phyloP scores from a whole-genome alignment of 140 eudicot genomes.

The Erigeron philadelphicus region DNA sequence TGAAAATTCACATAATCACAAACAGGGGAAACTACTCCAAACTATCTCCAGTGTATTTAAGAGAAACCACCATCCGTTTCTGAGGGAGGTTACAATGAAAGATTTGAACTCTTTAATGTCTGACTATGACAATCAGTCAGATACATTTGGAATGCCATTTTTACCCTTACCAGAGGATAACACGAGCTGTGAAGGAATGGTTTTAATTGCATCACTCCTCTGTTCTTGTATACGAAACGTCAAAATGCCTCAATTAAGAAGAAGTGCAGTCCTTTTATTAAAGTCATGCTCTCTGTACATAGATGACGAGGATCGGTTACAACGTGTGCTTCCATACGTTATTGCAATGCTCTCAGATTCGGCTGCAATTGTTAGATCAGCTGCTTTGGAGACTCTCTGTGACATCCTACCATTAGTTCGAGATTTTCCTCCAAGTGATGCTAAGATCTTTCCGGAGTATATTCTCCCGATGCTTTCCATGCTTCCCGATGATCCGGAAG shows the following conservation, averaged over 20 bases:
- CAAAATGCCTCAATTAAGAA: conserved; percentile 78
- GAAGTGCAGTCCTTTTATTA: conserved; percentile 66
- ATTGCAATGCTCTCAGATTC: conserved; percentile 91
- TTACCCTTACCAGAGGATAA: conserved; percentile 73
- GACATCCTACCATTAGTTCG: conserved; percentile 86
- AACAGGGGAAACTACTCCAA: conserved; percentile 52
- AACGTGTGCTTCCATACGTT: conserved; percentile 87
- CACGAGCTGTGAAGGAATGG: conserved; percentile 93
- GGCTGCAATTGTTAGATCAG: conserved; percentile 91
- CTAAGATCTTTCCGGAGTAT: conserved; percentile 91
- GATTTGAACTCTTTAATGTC: conserved; percentile 70
- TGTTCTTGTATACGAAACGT: conserved; percentile 92
- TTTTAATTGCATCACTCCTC: conserved; percentile 81
- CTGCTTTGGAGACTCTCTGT: conserved; percentile 88
- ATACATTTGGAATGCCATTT: conserved; percentile 87
- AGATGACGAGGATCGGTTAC: conserved; percentile 94
- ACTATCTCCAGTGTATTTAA: conserved; percentile 61
- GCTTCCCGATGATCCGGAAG: conserved; percentile 98
- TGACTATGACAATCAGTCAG: conserved; percentile 82
- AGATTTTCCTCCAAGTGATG: conserved; percentile 98
- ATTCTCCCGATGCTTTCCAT: conserved; percentile 97
- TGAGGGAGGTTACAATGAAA: conserved; percentile 54
- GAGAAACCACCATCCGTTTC: conserved; percentile 63
- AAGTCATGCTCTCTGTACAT: conserved; percentile 75
- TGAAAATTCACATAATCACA: conserved; percentile 34